phyloP scores from a whole-genome alignment of 805 yeast genomes.

The Saturnispora besseyi region DNA sequence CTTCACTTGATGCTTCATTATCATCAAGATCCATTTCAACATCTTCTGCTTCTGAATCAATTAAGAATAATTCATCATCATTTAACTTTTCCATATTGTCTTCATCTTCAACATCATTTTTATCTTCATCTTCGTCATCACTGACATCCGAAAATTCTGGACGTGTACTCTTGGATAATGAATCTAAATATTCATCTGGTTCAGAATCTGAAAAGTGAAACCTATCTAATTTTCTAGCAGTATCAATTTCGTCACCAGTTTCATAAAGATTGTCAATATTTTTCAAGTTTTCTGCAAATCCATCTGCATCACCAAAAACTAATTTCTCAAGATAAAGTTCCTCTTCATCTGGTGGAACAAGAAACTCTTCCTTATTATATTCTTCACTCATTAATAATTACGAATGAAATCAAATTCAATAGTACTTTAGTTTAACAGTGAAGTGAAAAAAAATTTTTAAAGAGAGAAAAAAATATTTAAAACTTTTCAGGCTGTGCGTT shows the following conservation, averaged over 20 bases:
- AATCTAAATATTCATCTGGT: slow-evolving; percentile 30
- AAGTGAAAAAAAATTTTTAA: neutral
- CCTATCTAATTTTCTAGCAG: slow-evolving; percentile 16
- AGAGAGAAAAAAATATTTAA: neutral
- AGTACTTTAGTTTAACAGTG: neutral
- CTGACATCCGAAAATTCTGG: slow-evolving; percentile 26
- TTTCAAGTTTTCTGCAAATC: slow-evolving; percentile 58
- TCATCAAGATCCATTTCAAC: slow-evolving; percentile 29
- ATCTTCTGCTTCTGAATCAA: slow-evolving; percentile 37
- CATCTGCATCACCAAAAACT: slow-evolving; percentile 82
- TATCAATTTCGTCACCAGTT: slow-evolving; percentile 34
- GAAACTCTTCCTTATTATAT: slow-evolving; percentile 1
- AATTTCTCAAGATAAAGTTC: slow-evolving; percentile 71
- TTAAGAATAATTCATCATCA: slow-evolving; percentile 46
- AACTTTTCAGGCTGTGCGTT: neutral
- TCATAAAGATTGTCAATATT: slow-evolving; percentile 50
- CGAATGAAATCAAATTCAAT: neutral
- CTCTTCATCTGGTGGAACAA: slow-evolving; percentile 76
- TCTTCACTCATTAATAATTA: neutral
- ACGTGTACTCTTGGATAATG: slow-evolving; percentile 38
- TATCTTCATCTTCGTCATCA: slow-evolving; percentile 25
- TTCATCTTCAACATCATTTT: slow-evolving; percentile 27
- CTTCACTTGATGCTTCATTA: slow-evolving; percentile 20
- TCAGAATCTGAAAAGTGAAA: slow-evolving; percentile 23
- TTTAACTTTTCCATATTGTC: slow-evolving; percentile 28